These are phyloP conservation scores for Hericium rajendrae DNA, from an alignment of 768 basidiomycete species.

Conservation along the genomic window DNA sequence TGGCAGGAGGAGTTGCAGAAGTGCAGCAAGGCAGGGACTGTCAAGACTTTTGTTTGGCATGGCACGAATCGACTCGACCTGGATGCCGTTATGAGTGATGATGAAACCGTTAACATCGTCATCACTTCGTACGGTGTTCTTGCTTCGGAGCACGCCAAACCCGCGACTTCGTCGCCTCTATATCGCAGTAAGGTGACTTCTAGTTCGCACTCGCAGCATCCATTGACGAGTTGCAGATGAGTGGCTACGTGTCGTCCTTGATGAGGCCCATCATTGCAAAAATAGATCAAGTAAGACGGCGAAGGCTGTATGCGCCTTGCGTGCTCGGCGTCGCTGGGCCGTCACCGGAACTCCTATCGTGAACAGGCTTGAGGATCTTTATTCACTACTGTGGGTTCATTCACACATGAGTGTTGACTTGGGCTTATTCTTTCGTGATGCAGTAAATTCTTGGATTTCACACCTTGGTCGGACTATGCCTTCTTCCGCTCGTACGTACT, in stretches of 20 bases:
- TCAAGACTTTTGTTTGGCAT: conserved; percentile 75
- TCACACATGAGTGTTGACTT: no score
- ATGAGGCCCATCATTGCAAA: conserved; percentile 95
- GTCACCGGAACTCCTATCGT: conserved; percentile 95
- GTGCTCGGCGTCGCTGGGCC: conserved; percentile 78
- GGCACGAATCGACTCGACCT: conserved; percentile 78
- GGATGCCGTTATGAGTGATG: conserved; percentile 44
- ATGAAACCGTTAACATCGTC: conserved; percentile 65
- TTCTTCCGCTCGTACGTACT: conserved; percentile 79
- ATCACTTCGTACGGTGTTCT: conserved; percentile 90
- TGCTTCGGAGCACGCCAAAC: conserved; percentile 77
- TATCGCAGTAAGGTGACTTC: conserved; percentile 51
- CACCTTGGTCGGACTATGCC: conserved; percentile 72
- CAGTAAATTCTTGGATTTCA: conserved; percentile 71
- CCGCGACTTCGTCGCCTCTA: conserved; percentile 44
- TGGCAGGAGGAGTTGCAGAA: conserved; percentile 90
- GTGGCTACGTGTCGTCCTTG: conserved; percentile 77
- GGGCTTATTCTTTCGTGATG: no score
- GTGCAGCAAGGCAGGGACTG: conserved; percentile 61
- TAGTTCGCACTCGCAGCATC: background rate
- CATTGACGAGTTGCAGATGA: conserved; percentile 37
- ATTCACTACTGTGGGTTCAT: conserved; percentile 56
- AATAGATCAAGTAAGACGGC: conserved; percentile 82
- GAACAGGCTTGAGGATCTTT: conserved; percentile 86
- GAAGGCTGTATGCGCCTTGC: conserved; percentile 78